phyloP scores from a whole-genome alignment of 768 basidiomycete species.

The Auricularia sp. region DNA sequence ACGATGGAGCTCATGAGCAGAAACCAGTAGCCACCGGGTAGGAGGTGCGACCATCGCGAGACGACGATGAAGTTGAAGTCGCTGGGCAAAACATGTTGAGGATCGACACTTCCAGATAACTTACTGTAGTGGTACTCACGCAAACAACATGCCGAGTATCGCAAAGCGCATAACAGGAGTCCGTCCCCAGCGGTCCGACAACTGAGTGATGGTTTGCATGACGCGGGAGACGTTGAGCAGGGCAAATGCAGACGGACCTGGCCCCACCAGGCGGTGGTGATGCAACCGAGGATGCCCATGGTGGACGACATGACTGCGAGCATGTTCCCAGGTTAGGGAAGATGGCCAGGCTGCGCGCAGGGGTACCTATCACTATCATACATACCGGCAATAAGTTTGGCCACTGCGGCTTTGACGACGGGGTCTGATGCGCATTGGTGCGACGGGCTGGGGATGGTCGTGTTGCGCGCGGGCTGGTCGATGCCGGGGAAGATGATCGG shows the following conservation, averaged over 20 bases:
- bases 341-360: background rate
- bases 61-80: slow-evolving; percentile 64
- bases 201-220: slow-evolving; percentile 25
- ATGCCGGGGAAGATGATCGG: background rate
- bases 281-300: slow-evolving; percentile 63
- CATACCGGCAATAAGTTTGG: slow-evolving; percentile 54
- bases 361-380: slow-evolving; percentile 7
- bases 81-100: slow-evolving; percentile 14
- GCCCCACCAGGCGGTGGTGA: slow-evolving; percentile 85
- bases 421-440: slow-evolving; percentile 56
- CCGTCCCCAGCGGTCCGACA: slow-evolving; percentile 73
- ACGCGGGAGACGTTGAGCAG: background rate
- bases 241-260: slow-evolving; percentile 3
- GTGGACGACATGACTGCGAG: slow-evolving; percentile 47
- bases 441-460: slow-evolving; percentile 9
- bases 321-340: background rate
- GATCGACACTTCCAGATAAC: background rate
- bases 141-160: slow-evolving; percentile 47
- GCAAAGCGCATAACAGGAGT: slow-evolving; percentile 53
- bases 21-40: slow-evolving; percentile 81
- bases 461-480: background rate
- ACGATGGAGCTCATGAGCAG: slow-evolving; percentile 53
- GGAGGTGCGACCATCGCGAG: slow-evolving; percentile 39
- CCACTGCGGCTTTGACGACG: slow-evolving; percentile 60
- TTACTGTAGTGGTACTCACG: slow-evolving; percentile 16